Conservation (phyloP, 2,329 filamentous ascomycete species). For the Fusarium sp. region DNA sequence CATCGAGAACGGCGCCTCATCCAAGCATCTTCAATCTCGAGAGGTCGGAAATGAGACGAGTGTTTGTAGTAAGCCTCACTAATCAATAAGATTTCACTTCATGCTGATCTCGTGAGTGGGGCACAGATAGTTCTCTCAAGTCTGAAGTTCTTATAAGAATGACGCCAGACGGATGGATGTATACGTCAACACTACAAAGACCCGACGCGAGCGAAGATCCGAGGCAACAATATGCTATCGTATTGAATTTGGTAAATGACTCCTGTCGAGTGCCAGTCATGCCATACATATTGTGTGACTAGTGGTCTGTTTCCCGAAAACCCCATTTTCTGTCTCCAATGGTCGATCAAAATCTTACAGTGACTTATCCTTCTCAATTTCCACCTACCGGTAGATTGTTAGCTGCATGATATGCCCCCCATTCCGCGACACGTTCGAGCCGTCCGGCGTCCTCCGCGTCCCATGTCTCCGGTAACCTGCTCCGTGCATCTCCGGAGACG, state of each 20-base stretch:
- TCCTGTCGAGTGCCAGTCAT: background rate
- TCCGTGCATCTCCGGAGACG: slow-evolving; percentile 30
- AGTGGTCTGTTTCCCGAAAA: slow-evolving; percentile 18
- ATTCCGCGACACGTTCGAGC: slow-evolving; percentile 34
- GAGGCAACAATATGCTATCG: slow-evolving; percentile 1
- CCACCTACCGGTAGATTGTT: slow-evolving; percentile 2
- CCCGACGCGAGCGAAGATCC: background rate
- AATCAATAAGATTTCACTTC: slow-evolving; percentile 16
- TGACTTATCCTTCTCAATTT: background rate
- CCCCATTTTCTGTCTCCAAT: background rate
- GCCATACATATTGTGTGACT: background rate
- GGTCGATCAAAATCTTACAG: background rate
- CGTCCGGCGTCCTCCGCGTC: slow-evolving; percentile 21
- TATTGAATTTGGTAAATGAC: background rate
- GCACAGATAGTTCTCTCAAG: background rate
- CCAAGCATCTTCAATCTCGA: slow-evolving; percentile 6
- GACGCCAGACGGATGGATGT: slow-evolving; percentile 37
- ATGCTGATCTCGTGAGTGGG: slow-evolving; percentile 21
- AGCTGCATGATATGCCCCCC: slow-evolving; percentile 6
- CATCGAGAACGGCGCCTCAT: background rate
- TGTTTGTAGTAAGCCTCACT: slow-evolving; percentile 16
- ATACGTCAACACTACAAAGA: slow-evolving; percentile 33
- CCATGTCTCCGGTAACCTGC: slow-evolving; percentile 23
- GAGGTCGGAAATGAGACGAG: slow-evolving; percentile 13
- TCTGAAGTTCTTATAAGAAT: slow-evolving; percentile 19